phyloP scores from a whole-genome alignment of 495 filamentous ascomycete genomes.

The Aspergillus affinis region DNA sequence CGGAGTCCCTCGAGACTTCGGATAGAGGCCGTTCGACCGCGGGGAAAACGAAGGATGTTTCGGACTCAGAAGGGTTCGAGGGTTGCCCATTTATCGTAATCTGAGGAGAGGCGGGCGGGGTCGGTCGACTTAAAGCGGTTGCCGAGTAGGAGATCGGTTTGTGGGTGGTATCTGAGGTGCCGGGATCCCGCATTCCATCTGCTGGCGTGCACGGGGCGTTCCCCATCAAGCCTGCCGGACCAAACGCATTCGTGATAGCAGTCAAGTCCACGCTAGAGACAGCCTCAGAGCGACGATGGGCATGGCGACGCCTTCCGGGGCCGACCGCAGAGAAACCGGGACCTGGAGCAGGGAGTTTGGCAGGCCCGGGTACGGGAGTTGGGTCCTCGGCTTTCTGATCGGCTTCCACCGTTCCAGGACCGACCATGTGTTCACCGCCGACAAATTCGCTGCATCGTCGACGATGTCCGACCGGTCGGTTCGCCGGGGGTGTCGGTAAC shows the following conservation, averaged over 20 bases:
- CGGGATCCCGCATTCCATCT: conserved; percentile 33
- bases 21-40: conserved; percentile 70
- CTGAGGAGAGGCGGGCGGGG: conserved; percentile 37
- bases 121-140: conserved; percentile 31
- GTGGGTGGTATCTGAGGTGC: conserved; percentile 30
- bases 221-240: conserved; percentile 46
- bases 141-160: conserved; percentile 40
- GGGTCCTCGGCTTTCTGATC: conserved; percentile 59
- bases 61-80: conserved; percentile 38
- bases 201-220: conserved; percentile 73
- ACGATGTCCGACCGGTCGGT: conserved; percentile 58
- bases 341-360: conserved; percentile 47
- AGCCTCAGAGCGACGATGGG: conserved; percentile 81
- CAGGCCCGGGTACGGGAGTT: conserved; percentile 42
- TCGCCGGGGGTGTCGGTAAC: conserved; percentile 28
- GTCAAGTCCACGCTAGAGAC: conserved; percentile 82
- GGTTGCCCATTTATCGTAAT: conserved; percentile 34
- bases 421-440: conserved; percentile 64
- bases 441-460: conserved; percentile 78
- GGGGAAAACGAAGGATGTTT: conserved; percentile 57
- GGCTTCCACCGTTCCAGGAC: conserved; percentile 57
- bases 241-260: conserved; percentile 62
- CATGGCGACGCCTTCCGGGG: conserved; percentile 66
- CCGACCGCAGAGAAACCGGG: conserved; percentile 41
- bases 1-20: conserved; percentile 72